Conservation (phyloP, 371 early-diverging fungal genomes). For the Rhizopus delemar region DNA sequence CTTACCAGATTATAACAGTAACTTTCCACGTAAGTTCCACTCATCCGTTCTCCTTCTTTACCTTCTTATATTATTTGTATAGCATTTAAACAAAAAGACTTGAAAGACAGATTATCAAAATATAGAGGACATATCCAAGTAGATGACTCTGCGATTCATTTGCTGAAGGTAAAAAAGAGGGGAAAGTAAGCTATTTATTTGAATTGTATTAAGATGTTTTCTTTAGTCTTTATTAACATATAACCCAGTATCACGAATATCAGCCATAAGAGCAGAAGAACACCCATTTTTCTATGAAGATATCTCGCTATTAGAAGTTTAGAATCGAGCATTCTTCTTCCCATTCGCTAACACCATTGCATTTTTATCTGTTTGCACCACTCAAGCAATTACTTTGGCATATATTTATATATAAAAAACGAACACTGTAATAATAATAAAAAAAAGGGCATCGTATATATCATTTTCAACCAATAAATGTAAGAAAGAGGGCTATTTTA, state of each 20-base stretch:
- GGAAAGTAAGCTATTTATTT: background rate
- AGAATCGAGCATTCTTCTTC: background rate
- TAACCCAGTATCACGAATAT: conserved; percentile 31
- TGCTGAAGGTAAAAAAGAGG: conserved; percentile 21
- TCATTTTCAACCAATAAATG: too few species aligned
- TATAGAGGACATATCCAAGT: conserved; percentile 3
- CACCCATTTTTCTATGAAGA: conserved; percentile 32
- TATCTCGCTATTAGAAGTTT: conserved; percentile 13
- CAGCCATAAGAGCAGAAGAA: conserved; percentile 30
- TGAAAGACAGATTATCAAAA: conserved; percentile 7
- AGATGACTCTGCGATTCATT: conserved; percentile 19
- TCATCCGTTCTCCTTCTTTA: background rate
- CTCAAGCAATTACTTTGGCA: too few species aligned
- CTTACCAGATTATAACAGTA: conserved; percentile 55
- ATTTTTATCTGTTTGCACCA: background rate
- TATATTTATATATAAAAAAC: too few species aligned
- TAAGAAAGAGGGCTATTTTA: too few species aligned
- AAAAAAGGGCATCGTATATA: too few species aligned
- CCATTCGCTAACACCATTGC: background rate
- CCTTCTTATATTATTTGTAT: background rate
- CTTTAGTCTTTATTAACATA: conserved; percentile 32
- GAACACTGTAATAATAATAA: too few species aligned
- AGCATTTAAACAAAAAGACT: conserved; percentile 28
- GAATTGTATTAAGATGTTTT: background rate
- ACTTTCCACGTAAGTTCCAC: conserved; percentile 26